Evolutionary conservation across 495 filamentous ascomycete genomes (phyloP), one percentile per base, ranked within the genome.

Genomic region (Aspergillus heteromorphus): DNA sequence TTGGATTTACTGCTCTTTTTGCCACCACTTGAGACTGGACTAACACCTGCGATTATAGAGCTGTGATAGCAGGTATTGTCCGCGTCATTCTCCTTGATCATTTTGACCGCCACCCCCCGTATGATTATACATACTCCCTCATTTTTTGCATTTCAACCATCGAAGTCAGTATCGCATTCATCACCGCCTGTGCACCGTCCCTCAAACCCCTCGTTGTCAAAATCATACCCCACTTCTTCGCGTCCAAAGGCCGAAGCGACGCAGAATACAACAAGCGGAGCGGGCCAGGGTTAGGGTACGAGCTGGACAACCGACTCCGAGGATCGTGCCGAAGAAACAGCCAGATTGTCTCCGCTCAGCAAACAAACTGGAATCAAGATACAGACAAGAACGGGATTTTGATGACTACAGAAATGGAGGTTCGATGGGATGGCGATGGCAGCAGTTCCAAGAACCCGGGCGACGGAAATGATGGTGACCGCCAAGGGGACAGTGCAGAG

Each of bases 91-190:
- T 65, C 20, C 51, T 60, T 10, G 54, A 59, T 19, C 30, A 38
- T 5, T 62, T 52, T 45, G 50, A 65, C 29, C 53, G 54, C 27
- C 49, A 57, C 19, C 10, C 57, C 16, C 43, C 54, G 3, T n/a
- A 29, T 11, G 56, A 61, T 36, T 58, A 56, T 38, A 60, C 56
- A 6, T 56, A 65, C 52, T 66, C 70, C 55, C 70, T 79, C 18
- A 67, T 73, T 9, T 79, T 79, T 53, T 69, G 72, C 16, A 72
- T 70, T 2, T 78, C 74, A 0, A 76, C 68, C 25, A 73, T 81
- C 27, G 78, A 79, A 57, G 72, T 72, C 9, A 76, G 79, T 55
- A 58, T 81, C 2, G 73, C 74, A 1, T 64, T 79, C 47, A 73
- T 79, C 25, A 75, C 75, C 11, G 75, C 75, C n/a, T 79, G 61